Evolutionary conservation across 2,329 filamentous ascomycete species (phyloP), one percentile per base, ranked within the genome.

Genomic region (Colletotrichum godetiae): DNA sequence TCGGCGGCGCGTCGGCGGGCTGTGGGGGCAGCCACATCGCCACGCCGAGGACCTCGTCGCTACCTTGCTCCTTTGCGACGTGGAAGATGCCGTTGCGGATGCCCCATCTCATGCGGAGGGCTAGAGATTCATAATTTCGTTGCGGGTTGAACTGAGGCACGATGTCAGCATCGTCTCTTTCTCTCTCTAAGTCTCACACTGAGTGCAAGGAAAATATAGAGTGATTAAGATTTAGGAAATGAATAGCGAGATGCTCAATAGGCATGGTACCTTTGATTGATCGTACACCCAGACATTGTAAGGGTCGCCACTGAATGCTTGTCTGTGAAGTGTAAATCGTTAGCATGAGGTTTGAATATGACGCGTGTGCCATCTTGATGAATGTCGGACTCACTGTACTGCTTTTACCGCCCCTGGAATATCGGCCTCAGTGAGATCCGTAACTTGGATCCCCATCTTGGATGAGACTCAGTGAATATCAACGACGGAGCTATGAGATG

Each of bases 11-110:
- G 5, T 80, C 82, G 0, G 84, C 79, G 0, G 83, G 82, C 15
- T 85, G 85, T 0, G 92, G 92, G 0, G 87, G 87, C 66, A 93
- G 84, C 93, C 93, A 95, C 88, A 93, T 94, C 70, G 92, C 90
- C 29, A 93, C 91, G 11, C 93, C 93, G 33, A 94, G 86, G 46
- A 94, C 87, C 70, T 88, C 87, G 53, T 85, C 82, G 63, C 78
- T 82, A 0, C 85, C 83, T 4, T 86, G 83, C 77, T 92, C 90
- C 81, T 91, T 93, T 11, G 91, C 91, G 72, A 94, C 91, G 76
- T 92, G 89, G 82, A 94, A 93, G 49, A 93, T 87, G 65, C 89
- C 91, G 78, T 92, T 91, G 65, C 88, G 86, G 80, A 94, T 92
- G 31, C 92, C 92, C 90, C 92, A 94, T 75, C 85, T 85, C 82